Base-by-base conservation (phyloP, 2,329 filamentous ascomycete species). In the Clarireedia hainanense region DNA sequence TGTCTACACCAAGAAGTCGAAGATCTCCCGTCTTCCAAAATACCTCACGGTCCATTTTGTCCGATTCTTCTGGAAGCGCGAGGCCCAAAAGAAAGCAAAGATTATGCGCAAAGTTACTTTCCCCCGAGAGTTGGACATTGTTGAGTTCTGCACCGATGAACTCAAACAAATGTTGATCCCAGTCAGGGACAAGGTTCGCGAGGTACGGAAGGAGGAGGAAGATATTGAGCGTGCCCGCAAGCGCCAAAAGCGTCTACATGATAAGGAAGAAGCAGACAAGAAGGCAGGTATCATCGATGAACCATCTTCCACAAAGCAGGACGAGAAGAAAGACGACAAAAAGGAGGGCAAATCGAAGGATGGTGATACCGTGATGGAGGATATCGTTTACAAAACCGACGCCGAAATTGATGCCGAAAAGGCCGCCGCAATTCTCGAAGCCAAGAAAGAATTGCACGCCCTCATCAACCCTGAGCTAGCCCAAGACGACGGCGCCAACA, bases 21-120 rank as follows among this genome's bases (percentile, higher is more conserved):
- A 86, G 68, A 95, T 99, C 65, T 83, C 91, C 10, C 86, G 92
- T 20, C 77, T 96, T 49, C 94, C 94, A 17, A 95, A 96, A 72
- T 96, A 99, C 70, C 80, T 99, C 46, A 94, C 94, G 0, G 89
- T 99, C 4, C 94, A 99, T 72, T 96, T 99, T 70, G 89, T 99
- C 56, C 89, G 94, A 61, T 99, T 99, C 75, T 96, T 92, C 76
- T 99, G 94, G 94, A 92, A 95, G 69, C 84, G 87, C 47, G 90
- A 95, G 64, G 91, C 89, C 3, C 87, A 95, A 72, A 97, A 97
- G 77, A 99, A 99, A 79, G 91, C 92, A 63, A 99, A 99, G 80
- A 99, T 99, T 65, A 92, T 99, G 89, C 89, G 91, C 70, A 99
- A 97, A 74, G 94, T 99, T 56, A 92, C 90, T 0, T 99, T 99